These are phyloP conservation scores for Sclerotinia minor DNA, from an alignment of 2,329 filamentous ascomycete species.

Conservation along the genomic window DNA sequence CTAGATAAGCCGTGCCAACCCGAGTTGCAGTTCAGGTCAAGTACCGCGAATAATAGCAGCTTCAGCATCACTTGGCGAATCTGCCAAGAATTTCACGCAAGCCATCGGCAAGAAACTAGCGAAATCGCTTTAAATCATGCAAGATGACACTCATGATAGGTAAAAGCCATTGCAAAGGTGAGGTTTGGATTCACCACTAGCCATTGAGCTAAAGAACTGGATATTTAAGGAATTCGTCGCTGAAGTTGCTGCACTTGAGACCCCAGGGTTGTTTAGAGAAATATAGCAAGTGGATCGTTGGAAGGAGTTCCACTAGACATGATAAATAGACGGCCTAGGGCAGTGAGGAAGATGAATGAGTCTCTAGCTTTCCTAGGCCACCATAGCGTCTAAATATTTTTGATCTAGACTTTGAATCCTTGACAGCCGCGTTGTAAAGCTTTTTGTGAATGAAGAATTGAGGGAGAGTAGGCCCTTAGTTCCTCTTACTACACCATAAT, in stretches of 20 bases:
- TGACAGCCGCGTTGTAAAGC: no score
- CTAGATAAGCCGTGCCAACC: neutral
- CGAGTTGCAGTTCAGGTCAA: neutral
- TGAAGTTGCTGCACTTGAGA: neutral
- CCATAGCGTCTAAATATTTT: no score
- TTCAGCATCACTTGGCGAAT: neutral
- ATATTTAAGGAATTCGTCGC: constrained; percentile 28
- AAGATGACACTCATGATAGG: constrained; percentile 44
- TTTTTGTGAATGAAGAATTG: no score
- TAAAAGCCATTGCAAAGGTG: constrained; percentile 45
- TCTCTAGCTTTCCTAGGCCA: no score
- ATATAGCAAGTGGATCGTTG: neutral
- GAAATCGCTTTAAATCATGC: constrained; percentile 48
- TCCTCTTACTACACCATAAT: no score
- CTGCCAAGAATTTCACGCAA: constrained; percentile 17
- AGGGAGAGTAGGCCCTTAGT: no score
- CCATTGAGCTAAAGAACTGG: constrained; percentile 45
- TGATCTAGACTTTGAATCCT: no score
- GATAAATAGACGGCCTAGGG: neutral
- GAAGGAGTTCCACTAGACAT: neutral
- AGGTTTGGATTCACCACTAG: constrained; percentile 38
- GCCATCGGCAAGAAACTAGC: constrained; percentile 44
- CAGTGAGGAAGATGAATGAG: neutral
- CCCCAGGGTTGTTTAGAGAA: neutral
- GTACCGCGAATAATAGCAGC: neutral